Percentiles rank a stretch among this genome's conserved stretches.
Conservation (phyloP, 345 rosid species). For the Brassica juncea region DNA sequence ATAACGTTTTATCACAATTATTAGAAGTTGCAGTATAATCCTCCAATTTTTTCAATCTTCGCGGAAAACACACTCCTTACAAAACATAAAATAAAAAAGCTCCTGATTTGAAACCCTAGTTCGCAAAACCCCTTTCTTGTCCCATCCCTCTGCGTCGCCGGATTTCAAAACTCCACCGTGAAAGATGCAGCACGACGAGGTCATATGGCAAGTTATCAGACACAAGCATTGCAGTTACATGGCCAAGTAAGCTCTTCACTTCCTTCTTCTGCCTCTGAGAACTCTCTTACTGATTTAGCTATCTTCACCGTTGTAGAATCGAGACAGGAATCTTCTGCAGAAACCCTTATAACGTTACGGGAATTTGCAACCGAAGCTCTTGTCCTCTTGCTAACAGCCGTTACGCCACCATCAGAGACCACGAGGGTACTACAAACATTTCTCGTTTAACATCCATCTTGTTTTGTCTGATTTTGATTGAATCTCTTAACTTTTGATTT, state of each 20-base stretch:
- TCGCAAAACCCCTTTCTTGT: background rate
- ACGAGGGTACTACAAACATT: slow-evolving; percentile 57
- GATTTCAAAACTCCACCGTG: background rate
- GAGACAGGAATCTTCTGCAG: slow-evolving; percentile 87
- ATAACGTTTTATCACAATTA: background rate
- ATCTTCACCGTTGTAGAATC: slow-evolving; percentile 50
- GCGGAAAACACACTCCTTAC: background rate
- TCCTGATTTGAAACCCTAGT: background rate
- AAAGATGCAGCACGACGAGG: slow-evolving; percentile 94
- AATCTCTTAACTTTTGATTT: background rate
- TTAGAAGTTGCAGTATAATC: background rate
- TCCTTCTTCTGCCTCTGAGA: background rate
- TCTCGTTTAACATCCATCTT: too few relatives aligned
- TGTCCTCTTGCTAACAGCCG: slow-evolving; percentile 98
- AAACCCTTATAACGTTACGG: slow-evolving; percentile 93
- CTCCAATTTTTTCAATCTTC: background rate
- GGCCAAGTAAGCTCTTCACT: slow-evolving; percentile 64
- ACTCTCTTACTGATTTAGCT: background rate
- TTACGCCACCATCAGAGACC: slow-evolving; percentile 91
- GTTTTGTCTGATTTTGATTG: slow-evolving; percentile 3
- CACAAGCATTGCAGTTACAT: slow-evolving; percentile 97
- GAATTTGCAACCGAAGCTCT: slow-evolving; percentile 90
- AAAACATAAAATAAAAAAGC: background rate
- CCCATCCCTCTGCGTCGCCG: background rate
- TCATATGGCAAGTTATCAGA: slow-evolving; percentile 94